Conservation (phyloP, 1,139 yeast genomes). For the Candida sp. region DNA sequence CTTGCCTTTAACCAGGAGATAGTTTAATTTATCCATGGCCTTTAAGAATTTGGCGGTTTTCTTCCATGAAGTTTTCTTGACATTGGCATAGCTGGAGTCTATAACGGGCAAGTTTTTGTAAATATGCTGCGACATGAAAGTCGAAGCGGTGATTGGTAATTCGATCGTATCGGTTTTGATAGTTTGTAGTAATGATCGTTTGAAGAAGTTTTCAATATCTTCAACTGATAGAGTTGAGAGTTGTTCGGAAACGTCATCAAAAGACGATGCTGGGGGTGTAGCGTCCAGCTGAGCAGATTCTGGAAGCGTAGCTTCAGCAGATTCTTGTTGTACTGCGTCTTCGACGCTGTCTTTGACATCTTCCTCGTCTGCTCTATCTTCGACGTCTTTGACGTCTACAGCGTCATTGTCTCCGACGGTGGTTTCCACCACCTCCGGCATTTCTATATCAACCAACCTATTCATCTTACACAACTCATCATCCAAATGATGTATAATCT, state of each 20-base stretch:
- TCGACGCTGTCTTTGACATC: slow-evolving; percentile 8
- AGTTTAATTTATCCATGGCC: slow-evolving; percentile 74
- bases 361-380: slow-evolving; percentile 6
- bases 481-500: slow-evolving; percentile 48
- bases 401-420: no score
- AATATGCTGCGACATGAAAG: slow-evolving; percentile 68
- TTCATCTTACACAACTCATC: slow-evolving; percentile 53
- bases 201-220: slow-evolving; percentile 78
- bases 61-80: slow-evolving; percentile 87
- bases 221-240: slow-evolving; percentile 40
- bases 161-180: slow-evolving; percentile 55
- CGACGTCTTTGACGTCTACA: slow-evolving; percentile 2
- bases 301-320: slow-evolving; percentile 4
- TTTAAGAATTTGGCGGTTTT: slow-evolving; percentile 83
- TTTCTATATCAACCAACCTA: slow-evolving; percentile 41
- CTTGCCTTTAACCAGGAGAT: slow-evolving; percentile 68
- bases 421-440: slow-evolving; percentile 28
- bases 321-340: slow-evolving; percentile 9
- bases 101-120: slow-evolving; percentile 66
- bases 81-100: slow-evolving; percentile 52
- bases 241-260: slow-evolving; percentile 8
- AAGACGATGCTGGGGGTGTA: neutral
- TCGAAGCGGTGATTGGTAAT: slow-evolving; percentile 66
- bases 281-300: no score
- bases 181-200: slow-evolving; percentile 65